Evolutionary conservation across 1,284 basidiomycete species (phyloP), one percentile per base, ranked within the genome.

Genomic region (Rhodotorula sp.): DNA sequence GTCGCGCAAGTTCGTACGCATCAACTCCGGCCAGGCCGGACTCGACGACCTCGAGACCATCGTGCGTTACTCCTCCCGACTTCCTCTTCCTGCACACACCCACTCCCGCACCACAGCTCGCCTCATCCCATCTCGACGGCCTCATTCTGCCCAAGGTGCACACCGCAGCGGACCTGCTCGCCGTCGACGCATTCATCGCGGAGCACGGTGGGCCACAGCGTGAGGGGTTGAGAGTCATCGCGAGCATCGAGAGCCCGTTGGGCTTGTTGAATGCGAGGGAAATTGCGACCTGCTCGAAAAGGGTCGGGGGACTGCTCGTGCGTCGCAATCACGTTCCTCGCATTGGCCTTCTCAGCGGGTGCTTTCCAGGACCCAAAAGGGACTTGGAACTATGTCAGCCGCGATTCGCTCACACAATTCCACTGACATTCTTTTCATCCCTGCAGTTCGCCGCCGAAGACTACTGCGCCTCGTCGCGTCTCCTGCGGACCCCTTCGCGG

Each of bases 371-470:
- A 25, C 27, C 51, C 27, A 5, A 32, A 6, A 1, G 51, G 27
- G 25, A 15, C 5, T 22, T 27, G 19, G 29, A 32, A 8, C 15
- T 10, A 27, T 44, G 56, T 5, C 57, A 39, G 29, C 29, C 50
- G 3, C 1, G n/a, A n/a, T n/a, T n/a, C n/a, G n/a, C n/a, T n/a
- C n/a, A n/a, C n/a, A n/a, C n/a, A n/a, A 25, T n/a, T 6, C 2
- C 0, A 29, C 36, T 29, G 8, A 21, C 29, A 22, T n/a, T 22
- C 3, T 3, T 2, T 36, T 46, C 37, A 7, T 1, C 13, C 19
- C 3, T 29, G 3, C 77, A 94, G 91, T 94, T 94, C 80, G 92
- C 91, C 7, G 91, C 92, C 46, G 92, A 95, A 83, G 92, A 96
- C 79, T 95, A 76, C 55, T 86, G 95, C 79, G 94, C 94, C 1